Evolutionary conservation across 2,329 filamentous ascomycete species (phyloP).

Genomic region (Chrysosporium queenslandicum): DNA sequence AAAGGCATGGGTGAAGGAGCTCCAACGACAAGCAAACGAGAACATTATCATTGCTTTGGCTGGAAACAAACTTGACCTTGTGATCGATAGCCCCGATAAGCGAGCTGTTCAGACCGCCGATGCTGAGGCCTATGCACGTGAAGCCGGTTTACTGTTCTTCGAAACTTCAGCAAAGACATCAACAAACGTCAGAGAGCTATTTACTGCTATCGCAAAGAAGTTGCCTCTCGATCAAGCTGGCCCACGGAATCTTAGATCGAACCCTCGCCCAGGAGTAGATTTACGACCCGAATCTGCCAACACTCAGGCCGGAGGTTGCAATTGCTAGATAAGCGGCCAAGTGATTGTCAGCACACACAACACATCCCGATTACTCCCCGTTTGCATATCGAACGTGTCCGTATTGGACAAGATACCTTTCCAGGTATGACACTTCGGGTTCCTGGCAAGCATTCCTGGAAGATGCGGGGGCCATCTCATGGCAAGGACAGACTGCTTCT

Average conservation of each 20-base stretch:
- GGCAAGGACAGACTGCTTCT: neutral
- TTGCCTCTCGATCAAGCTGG: constrained; percentile 90
- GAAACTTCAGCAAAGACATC: constrained; percentile 97
- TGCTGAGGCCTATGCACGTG: constrained; percentile 87
- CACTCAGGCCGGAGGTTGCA: constrained; percentile 52
- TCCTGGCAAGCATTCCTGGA: neutral
- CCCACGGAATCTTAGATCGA: constrained; percentile 69
- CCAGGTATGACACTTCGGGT: neutral
- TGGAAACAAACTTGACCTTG: constrained; percentile 95
- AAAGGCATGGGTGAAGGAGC: constrained; percentile 97
- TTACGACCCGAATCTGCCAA: constrained; percentile 53
- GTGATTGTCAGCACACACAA: neutral
- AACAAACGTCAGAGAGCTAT: constrained; percentile 90
- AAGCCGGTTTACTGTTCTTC: constrained; percentile 92
- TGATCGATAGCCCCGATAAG: constrained; percentile 90
- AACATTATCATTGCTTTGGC: constrained; percentile 98
- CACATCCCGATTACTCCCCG: neutral
- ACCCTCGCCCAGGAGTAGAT: constrained; percentile 55
- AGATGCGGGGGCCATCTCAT: neutral
- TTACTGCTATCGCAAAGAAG: constrained; percentile 96
- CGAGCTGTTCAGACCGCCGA: constrained; percentile 80
- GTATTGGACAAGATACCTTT: neutral
- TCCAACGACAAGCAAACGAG: constrained; percentile 97
- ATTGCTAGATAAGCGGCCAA: constrained; percentile 43
- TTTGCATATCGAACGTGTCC: neutral